Percentiles rank a stretch among this genome's conserved stretches.
These are phyloP conservation scores for Apiospora aurea DNA, from an alignment of 2,329 filamentous ascomycete genomes.

Conservation along the genomic window DNA sequence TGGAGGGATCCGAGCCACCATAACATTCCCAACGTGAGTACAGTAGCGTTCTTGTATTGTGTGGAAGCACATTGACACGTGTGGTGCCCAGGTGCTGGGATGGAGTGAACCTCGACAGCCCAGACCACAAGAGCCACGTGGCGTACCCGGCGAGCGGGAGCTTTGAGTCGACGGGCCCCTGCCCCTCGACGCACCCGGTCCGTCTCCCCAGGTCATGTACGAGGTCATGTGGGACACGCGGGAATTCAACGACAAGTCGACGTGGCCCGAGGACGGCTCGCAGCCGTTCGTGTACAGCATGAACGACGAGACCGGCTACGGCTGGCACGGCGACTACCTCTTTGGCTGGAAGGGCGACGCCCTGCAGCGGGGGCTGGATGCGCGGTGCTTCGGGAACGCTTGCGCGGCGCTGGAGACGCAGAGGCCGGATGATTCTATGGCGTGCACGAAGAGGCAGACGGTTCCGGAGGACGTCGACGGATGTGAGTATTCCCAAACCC, in stretches of 20 bases:
- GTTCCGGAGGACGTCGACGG: slow-evolving; percentile 35
- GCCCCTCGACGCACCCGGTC: slow-evolving; percentile 49
- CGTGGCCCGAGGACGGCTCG: slow-evolving; percentile 44
- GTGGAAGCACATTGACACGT: too few species aligned
- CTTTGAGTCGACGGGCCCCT: slow-evolving; percentile 54
- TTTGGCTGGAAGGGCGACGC: slow-evolving; percentile 28
- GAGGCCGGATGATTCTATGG: slow-evolving; percentile 38
- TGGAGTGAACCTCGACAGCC: slow-evolving; percentile 31
- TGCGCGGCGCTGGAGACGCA: slow-evolving; percentile 40
- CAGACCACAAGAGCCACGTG: slow-evolving; percentile 33
- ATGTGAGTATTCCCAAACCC: not conserved
- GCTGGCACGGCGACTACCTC: slow-evolving; percentile 28
- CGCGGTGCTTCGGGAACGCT: slow-evolving; percentile 43
- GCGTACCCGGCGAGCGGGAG: slow-evolving; percentile 50
- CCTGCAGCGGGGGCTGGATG: slow-evolving; percentile 31
- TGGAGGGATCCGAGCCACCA: not conserved
- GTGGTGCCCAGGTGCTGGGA: slow-evolving; percentile 35
- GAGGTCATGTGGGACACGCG: slow-evolving; percentile 50
- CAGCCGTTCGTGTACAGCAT: slow-evolving; percentile 42
- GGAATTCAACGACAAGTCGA: slow-evolving; percentile 42
- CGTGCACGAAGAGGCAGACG: slow-evolving; percentile 39
- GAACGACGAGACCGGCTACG: slow-evolving; percentile 43
- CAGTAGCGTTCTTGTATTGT: not conserved
- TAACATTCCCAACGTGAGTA: slow-evolving; percentile 17
- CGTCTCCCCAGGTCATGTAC: slow-evolving; percentile 49